phyloP scores from a whole-genome alignment of 306 rosid genomes.

The Trifolium subterraneum region DNA sequence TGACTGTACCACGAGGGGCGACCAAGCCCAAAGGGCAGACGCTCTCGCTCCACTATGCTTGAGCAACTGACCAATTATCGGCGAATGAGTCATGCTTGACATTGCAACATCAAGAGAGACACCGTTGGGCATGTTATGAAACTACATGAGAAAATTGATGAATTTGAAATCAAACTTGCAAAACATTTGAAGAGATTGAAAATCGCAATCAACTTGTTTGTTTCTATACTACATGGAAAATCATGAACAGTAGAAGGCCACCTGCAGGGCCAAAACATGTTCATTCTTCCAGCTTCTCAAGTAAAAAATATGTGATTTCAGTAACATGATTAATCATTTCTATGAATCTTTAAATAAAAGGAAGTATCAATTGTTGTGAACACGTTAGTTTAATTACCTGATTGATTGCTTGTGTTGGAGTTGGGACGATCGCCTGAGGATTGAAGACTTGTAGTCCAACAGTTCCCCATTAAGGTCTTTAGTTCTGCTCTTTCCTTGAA shows the following conservation, averaged over 20 bases:
- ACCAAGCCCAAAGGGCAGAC: neutral
- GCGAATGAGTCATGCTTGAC: neutral
- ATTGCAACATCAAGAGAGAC: neutral
- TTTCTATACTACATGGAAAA: constrained; percentile 2
- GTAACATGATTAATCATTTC: neutral
- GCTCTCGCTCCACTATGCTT: neutral
- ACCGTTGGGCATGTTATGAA: neutral
- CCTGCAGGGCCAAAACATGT: constrained; percentile 14
- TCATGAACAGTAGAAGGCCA: neutral
- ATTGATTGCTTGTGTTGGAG: constrained; percentile 31
- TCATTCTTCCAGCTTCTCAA: neutral
- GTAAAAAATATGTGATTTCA: constrained; percentile 23
- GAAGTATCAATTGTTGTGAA: neutral
- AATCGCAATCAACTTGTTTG: neutral
- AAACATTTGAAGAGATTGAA: constrained; percentile 8
- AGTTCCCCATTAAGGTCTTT: constrained; percentile 49
- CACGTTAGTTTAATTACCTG: constrained; percentile 33
- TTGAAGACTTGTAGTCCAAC: constrained; percentile 33
- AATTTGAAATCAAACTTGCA: constrained; percentile 25
- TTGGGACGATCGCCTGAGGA: constrained; percentile 3
- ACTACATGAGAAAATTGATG: constrained; percentile 12
- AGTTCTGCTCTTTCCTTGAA: neutral
- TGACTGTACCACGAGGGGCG: neutral
- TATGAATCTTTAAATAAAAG: neutral
- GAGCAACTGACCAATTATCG: neutral